These are phyloP conservation scores for Bisporella sp. DNA, from an alignment of 2,329 filamentous ascomycete species.

Conservation along the genomic window DNA sequence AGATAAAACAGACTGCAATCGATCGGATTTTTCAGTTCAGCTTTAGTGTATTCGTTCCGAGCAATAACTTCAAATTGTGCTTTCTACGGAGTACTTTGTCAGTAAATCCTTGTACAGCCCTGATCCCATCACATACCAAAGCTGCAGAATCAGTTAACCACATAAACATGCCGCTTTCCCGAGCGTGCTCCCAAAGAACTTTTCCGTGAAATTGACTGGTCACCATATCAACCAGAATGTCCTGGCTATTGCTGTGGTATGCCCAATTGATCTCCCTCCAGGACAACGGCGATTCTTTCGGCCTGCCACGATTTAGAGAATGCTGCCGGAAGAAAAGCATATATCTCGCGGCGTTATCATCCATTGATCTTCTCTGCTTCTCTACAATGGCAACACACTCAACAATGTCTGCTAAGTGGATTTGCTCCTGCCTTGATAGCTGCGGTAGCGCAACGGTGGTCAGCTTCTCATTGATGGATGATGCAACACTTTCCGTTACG, in stretches of 20 bases:
- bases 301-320: conserved; percentile 59
- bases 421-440: conserved; percentile 79
- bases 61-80: conserved; percentile 85
- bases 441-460: conserved; percentile 68
- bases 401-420: conserved; percentile 74
- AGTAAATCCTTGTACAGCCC: conserved; percentile 1
- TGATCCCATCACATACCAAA: conserved; percentile 49
- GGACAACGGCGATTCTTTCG: conserved; percentile 57
- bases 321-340: conserved; percentile 83
- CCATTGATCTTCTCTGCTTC: conserved; percentile 80
- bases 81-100: conserved; percentile 38
- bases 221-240: conserved; percentile 81
- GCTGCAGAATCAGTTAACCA: conserved; percentile 77
- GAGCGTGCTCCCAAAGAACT: conserved; percentile 78
- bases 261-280: conserved; percentile 84
- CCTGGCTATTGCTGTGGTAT: conserved; percentile 78
- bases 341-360: conserved; percentile 82
- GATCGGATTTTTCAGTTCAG: conserved; percentile 80
- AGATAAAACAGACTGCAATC: conserved; percentile 90
- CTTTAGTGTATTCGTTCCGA: conserved; percentile 86
- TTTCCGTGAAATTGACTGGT: conserved; percentile 71
- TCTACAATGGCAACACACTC: conserved; percentile 81
- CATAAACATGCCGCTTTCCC: conserved; percentile 87
- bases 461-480: conserved; percentile 69
- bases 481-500: conserved; percentile 66